These are phyloP conservation scores for Phytophthora megakarya DNA, from an alignment of 352 stramenopile species.

Conservation along the genomic window DNA sequence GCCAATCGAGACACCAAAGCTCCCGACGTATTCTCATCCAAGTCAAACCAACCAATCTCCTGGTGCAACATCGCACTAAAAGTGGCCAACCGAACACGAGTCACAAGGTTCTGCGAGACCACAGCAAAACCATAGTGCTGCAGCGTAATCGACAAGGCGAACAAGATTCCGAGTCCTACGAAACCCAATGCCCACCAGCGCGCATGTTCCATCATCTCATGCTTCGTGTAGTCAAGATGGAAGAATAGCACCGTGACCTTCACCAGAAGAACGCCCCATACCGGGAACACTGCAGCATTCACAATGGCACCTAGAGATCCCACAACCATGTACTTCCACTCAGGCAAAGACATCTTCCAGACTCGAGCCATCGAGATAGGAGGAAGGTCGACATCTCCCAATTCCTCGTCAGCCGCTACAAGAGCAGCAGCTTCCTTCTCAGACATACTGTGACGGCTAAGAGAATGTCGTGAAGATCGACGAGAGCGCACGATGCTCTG, in stretches of 20 bases:
- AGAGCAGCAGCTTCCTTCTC: conserved; percentile 27
- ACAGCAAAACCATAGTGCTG: conserved; percentile 65
- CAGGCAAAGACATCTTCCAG: conserved; percentile 52
- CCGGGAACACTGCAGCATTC: conserved; percentile 54
- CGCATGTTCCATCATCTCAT: conserved; percentile 52
- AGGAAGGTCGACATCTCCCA: conserved; percentile 33
- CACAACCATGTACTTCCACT: conserved; percentile 45
- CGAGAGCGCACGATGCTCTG: conserved; percentile 18
- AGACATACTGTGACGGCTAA: conserved; percentile 30
- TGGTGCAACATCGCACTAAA: conserved; percentile 75
- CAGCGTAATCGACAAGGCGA: conserved; percentile 48
- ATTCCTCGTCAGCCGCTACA: conserved; percentile 8
- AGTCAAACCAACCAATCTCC: conserved; percentile 86
- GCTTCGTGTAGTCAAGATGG: conserved; percentile 45
- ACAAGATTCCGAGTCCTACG: conserved; percentile 43
- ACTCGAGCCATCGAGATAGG: conserved; percentile 43
- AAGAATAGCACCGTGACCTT: conserved; percentile 66
- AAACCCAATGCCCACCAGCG: conserved; percentile 53
- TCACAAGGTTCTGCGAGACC: conserved; percentile 60
- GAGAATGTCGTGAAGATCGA: conserved; percentile 24
- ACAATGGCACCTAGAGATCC: conserved; percentile 41
- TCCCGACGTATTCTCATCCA: conserved; percentile 71
- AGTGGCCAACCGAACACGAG: conserved; percentile 52
- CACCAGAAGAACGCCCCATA: conserved; percentile 55
- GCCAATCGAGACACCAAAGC: conserved; percentile 71